A percentile compares a stretch with the other conserved stretches of the same genome.
Evolutionary conservation across 2,329 filamentous ascomycete genomes (phyloP).

Genomic region (Aspergillus sclerotialis): DNA sequence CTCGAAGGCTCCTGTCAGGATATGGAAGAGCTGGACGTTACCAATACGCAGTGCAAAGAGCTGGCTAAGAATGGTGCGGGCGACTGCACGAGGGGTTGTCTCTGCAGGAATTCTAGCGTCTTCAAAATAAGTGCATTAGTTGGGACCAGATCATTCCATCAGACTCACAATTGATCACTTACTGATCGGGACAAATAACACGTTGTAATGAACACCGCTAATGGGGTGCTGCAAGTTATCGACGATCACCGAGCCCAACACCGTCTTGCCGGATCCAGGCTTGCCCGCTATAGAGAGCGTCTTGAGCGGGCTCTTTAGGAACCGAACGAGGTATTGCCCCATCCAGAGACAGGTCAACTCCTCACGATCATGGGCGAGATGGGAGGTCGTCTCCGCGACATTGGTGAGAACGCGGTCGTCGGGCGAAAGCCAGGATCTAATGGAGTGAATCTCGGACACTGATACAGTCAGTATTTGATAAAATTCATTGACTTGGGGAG

Average conservation of each 20-base stretch:
- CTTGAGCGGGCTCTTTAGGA: constrained; percentile 38
- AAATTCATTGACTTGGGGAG: neutral
- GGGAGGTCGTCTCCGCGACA: constrained; percentile 35
- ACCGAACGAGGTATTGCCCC: constrained; percentile 42
- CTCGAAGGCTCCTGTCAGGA: constrained; percentile 25
- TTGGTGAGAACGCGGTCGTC: constrained; percentile 39
- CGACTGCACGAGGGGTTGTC: constrained; percentile 24
- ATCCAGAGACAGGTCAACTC: constrained; percentile 52
- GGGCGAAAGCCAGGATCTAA: constrained; percentile 32
- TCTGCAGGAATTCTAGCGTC: constrained; percentile 26
- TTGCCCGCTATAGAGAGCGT: constrained; percentile 40
- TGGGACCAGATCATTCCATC: too few species aligned
- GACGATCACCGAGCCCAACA: constrained; percentile 32
- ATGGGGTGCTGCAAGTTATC: constrained; percentile 34
- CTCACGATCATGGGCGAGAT: constrained; percentile 36
- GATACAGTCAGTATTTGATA: neutral
- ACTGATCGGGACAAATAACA: constrained; percentile 32
- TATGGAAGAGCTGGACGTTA: constrained; percentile 31
- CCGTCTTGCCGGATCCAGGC: constrained; percentile 33
- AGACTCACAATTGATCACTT: too few species aligned
- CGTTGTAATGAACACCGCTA: constrained; percentile 26
- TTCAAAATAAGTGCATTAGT: too few species aligned
- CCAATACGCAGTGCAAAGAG: constrained; percentile 34
- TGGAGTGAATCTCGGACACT: constrained; percentile 18
- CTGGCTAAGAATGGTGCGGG: constrained; percentile 30